Evolutionary conservation across 2,329 filamentous ascomycete genomes (phyloP).

Genomic region (Cercospora sp.): DNA sequence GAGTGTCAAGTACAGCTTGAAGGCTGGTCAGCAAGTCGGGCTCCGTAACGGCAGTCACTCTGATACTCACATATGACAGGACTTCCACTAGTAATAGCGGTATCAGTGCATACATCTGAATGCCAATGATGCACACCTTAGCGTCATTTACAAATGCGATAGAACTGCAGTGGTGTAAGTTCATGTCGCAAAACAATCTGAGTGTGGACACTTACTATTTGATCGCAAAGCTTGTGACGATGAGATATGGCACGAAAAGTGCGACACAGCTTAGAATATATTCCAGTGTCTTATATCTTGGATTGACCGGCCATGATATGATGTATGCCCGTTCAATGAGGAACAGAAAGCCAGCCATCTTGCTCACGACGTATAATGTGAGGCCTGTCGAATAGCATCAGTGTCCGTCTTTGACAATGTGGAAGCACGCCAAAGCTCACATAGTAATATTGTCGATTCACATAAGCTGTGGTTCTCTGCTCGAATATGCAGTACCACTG

Average conservation of each 20-base stretch:
- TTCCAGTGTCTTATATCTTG: constrained; percentile 22
- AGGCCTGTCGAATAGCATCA: constrained; percentile 16
- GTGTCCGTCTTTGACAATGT: neutral
- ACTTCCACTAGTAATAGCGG: constrained; percentile 25
- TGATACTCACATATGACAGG: constrained; percentile 21
- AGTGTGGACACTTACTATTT: constrained; percentile 16
- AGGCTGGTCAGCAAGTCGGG: neutral
- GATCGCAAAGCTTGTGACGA: constrained; percentile 20
- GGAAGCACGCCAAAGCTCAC: neutral
- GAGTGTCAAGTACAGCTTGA: constrained; percentile 25
- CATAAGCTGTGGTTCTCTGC: constrained; percentile 16
- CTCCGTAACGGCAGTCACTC: neutral
- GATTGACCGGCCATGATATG: constrained; percentile 25
- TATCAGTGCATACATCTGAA: constrained; percentile 24
- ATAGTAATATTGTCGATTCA: constrained; percentile 22
- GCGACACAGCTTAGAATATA: constrained; percentile 23
- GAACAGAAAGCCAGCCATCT: constrained; percentile 22
- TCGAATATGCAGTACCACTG: constrained; percentile 23
- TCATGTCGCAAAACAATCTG: neutral
- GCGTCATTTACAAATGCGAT: constrained; percentile 21
- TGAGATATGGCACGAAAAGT: constrained; percentile 22
- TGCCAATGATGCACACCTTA: constrained; percentile 17
- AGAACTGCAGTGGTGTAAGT: constrained; percentile 12
- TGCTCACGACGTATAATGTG: constrained; percentile 24
- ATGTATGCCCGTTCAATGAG: constrained; percentile 30